Evolutionary conservation across 1,139 yeast genomes (phyloP).

Genomic region (Pichia sp.): DNA sequence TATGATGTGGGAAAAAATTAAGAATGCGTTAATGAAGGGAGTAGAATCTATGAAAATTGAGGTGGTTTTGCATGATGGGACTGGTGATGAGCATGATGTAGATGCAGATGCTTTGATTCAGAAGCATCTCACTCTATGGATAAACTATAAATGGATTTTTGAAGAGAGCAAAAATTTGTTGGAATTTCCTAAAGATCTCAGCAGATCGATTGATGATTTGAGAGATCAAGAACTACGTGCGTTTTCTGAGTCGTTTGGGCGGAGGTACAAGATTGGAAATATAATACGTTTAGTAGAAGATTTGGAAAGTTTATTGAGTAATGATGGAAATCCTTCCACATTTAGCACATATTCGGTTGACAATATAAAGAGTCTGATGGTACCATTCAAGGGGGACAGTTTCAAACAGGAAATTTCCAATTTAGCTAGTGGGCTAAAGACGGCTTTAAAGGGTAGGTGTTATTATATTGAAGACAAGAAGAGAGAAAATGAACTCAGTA

Average conservation of each 20-base stretch:
- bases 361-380: constrained; percentile 53
- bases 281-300: constrained; percentile 63
- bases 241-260: constrained; percentile 24
- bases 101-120: constrained; percentile 15
- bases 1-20: constrained; percentile 26
- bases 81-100: constrained; percentile 9
- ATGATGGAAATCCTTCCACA: constrained; percentile 46
- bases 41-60: constrained; percentile 21
- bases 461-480: constrained; percentile 22
- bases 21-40: constrained; percentile 13
- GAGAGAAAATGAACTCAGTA: constrained; percentile 31
- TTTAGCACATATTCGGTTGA: constrained; percentile 63
- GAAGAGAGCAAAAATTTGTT: constrained; percentile 27
- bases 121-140: constrained; percentile 25
- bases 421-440: constrained; percentile 53
- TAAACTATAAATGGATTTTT: constrained; percentile 32
- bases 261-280: constrained; percentile 48
- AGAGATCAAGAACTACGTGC: constrained; percentile 24
- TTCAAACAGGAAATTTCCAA: constrained; percentile 53
- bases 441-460: constrained; percentile 47
- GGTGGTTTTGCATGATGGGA: constrained; percentile 7
- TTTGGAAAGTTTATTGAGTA: constrained; percentile 48
- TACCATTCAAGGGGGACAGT: constrained; percentile 56
- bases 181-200: constrained; percentile 23
- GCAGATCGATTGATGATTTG: constrained; percentile 27